phyloP scores from a whole-genome alignment of 2,329 filamentous ascomycete species.

The Cytospora chrysosperma region DNA sequence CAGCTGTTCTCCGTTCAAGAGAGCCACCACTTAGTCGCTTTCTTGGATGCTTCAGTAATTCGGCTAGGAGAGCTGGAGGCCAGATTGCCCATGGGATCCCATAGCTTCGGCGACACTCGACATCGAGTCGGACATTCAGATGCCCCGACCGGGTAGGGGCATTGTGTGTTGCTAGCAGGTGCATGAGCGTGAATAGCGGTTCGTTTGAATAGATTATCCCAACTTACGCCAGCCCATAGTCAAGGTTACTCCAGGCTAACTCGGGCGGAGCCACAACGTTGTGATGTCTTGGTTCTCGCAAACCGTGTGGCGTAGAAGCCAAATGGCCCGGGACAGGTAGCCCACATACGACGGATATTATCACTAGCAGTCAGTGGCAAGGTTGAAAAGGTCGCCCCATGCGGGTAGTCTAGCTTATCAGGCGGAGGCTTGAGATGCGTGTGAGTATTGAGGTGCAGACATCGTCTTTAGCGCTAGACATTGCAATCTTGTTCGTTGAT shows the following conservation, averaged over 20 bases:
- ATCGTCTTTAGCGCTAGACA: not conserved
- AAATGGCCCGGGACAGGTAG: not conserved
- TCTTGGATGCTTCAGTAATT: too few relatives aligned
- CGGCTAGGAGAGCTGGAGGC: not conserved
- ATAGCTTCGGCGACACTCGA: not conserved
- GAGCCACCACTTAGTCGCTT: too few relatives aligned
- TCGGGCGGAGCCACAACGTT: not conserved
- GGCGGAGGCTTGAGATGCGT: not conserved
- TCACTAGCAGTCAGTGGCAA: not conserved
- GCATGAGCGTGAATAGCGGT: not conserved
- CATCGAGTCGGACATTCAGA: not conserved
- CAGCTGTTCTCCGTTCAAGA: not conserved
- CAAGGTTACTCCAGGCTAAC: constrained; percentile 40
- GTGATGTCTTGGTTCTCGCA: not conserved
- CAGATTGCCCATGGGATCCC: not conserved
- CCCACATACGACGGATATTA: not conserved
- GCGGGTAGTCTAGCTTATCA: not conserved
- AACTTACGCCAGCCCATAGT: constrained; percentile 41
- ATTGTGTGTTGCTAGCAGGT: not conserved
- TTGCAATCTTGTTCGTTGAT: not conserved
- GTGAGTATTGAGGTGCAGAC: not conserved
- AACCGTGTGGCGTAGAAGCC: not conserved
- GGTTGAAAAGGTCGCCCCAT: not conserved
- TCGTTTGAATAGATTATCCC: constrained; percentile 34
- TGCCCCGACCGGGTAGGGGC: not conserved